A percentile compares a stretch with the other conserved stretches of the same genome.
Conservation (phyloP, 2,329 filamentous ascomycete genomes). For the Lecanoromycetidae sp. region DNA sequence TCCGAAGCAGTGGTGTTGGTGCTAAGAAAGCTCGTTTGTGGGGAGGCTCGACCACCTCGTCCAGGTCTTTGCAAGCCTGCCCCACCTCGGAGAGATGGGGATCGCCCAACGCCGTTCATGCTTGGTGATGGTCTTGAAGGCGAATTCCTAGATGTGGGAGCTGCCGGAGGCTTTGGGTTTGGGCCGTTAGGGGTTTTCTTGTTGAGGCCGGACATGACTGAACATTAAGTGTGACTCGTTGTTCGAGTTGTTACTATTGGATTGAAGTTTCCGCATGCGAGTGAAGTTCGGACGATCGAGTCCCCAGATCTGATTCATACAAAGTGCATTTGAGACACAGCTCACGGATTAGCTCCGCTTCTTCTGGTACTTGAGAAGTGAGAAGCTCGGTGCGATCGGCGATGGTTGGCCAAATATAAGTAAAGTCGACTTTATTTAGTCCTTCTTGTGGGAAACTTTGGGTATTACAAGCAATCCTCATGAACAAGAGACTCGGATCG, state of each 20-base stretch:
- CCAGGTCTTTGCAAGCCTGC: conserved; percentile 53
- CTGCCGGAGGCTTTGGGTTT: conserved; percentile 20
- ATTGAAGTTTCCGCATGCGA: not conserved
- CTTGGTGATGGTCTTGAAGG: conserved; percentile 19
- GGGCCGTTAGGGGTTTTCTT: conserved; percentile 27
- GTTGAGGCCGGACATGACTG: conserved; percentile 7
- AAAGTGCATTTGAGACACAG: too few species aligned
- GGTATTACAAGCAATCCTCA: too few species aligned
- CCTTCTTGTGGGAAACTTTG: too few species aligned
- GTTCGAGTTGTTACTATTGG: not conserved
- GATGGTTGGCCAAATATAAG: too few species aligned
- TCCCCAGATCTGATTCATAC: too few species aligned
- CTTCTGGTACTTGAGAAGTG: too few species aligned
- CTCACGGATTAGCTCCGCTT: too few species aligned
- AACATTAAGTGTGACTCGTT: not conserved
- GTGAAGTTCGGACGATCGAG: too few species aligned
- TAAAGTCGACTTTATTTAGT: too few species aligned
- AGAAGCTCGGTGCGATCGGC: too few species aligned
- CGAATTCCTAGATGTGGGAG: conserved; percentile 19
- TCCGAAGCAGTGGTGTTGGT: conserved; percentile 35
- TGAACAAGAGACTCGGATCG: too few species aligned
- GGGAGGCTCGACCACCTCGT: conserved; percentile 51
- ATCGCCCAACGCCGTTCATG: conserved; percentile 41
- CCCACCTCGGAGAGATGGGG: conserved; percentile 52
- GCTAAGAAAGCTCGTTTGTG: conserved; percentile 31